A percentile compares a stretch with the other conserved stretches of the same genome.
phyloP scores from a whole-genome alignment of 495 filamentous ascomycete genomes.

The Aspergillus campestris region DNA sequence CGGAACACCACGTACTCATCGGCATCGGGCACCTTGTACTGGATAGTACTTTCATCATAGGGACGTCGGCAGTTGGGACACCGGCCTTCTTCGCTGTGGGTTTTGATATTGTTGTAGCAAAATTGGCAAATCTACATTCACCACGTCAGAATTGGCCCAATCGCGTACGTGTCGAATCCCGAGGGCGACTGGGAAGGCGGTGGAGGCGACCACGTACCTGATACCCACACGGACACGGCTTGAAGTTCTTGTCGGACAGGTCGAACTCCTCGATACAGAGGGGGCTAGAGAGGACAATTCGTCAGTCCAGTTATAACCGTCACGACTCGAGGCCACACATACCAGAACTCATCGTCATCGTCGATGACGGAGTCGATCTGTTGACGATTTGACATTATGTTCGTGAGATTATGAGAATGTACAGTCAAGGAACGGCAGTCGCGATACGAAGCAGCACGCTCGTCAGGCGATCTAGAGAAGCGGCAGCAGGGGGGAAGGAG shows the following conservation, averaged over 20 bases:
- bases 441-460: too few relatives aligned
- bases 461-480: conserved; percentile 2
- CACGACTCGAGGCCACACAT: conserved; percentile 19
- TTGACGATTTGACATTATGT: conserved; percentile 51
- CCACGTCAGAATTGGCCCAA: conserved; percentile 3
- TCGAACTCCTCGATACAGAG: conserved; percentile 99
- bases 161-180: conserved; percentile 1
- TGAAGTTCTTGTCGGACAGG: conserved; percentile 93
- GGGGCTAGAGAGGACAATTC: conserved; percentile 48
- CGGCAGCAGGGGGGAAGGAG: conserved; percentile 16
- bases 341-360: conserved; percentile 93
- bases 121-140: conserved; percentile 86
- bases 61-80: conserved; percentile 93
- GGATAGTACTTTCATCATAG: conserved; percentile 93
- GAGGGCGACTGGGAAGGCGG: not conserved
- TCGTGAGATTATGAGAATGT: conserved; percentile 11
- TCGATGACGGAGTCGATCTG: conserved; percentile 96
- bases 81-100: conserved; percentile 81
- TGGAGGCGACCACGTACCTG: conserved; percentile 53
- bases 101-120: conserved; percentile 96
- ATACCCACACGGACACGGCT: conserved; percentile 95
- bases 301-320: conserved; percentile 9
- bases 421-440: conserved; percentile 14
- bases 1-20: conserved; percentile 66
- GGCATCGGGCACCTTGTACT: conserved; percentile 85